These are phyloP conservation scores for Yamadazyma diddensiae DNA, from an alignment of 1,139 yeast genomes.

Conservation along the genomic window DNA sequence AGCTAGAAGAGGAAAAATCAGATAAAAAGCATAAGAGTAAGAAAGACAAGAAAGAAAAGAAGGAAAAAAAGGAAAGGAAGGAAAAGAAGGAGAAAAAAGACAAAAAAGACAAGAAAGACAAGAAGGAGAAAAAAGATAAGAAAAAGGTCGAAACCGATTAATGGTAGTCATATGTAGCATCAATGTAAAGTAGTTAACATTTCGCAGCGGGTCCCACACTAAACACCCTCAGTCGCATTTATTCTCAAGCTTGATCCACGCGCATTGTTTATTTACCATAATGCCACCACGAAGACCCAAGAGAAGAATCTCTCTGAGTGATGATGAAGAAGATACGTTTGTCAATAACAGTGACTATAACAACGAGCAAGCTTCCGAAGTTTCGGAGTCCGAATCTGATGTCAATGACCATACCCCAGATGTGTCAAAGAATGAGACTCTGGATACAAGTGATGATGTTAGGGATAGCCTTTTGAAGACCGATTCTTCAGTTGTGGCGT, in stretches of 20 bases:
- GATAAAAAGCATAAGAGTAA: conserved; percentile 16
- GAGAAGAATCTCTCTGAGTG: conserved; percentile 14
- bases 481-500: too few species aligned
- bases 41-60: conserved; percentile 15
- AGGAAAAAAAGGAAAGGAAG: conserved; percentile 15
- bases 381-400: conserved; percentile 14
- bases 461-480: too few species aligned
- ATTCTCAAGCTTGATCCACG: too few species aligned
- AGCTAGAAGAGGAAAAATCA: conserved; percentile 12
- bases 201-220: too few species aligned
- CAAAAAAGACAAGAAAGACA: too few species aligned
- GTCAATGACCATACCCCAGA: conserved; percentile 11
- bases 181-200: too few species aligned
- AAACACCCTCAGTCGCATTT: too few species aligned
- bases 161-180: too few species aligned
- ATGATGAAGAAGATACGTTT: conserved; percentile 25
- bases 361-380: conserved; percentile 8
- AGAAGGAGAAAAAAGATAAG: too few species aligned
- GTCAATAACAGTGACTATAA: conserved; percentile 42
- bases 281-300: conserved; percentile 10
- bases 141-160: too few species aligned
- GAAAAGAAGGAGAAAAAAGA: conserved; percentile 20
- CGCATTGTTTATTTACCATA: too few species aligned
- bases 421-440: conserved; percentile 14
- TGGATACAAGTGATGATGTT: conserved; percentile 17